These are phyloP conservation scores for Corylus avellana DNA, from an alignment of 306 rosid species.

Conservation along the genomic window DNA sequence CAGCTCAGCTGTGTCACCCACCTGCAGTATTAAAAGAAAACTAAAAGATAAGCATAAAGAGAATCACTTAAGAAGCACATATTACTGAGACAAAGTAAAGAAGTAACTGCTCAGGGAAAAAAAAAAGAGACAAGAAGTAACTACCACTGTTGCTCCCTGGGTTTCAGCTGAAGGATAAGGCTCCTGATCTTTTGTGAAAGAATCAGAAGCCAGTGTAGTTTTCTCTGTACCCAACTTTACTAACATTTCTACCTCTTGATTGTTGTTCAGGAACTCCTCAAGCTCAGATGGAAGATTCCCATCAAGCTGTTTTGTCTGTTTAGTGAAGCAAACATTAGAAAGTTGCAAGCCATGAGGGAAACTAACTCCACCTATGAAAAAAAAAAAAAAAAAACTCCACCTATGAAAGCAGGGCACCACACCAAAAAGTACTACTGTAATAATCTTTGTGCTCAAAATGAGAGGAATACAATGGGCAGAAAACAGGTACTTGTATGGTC, in stretches of 20 bases:
- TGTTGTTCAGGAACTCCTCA: not conserved
- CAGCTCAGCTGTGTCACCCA: slow-evolving; percentile 22
- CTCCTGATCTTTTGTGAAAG: slow-evolving; percentile 19
- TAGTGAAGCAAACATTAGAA: slow-evolving; percentile 1
- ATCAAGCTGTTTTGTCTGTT: slow-evolving; percentile 1
- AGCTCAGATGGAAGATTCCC: not conserved
- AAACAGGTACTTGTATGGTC: not conserved
- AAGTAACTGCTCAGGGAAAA: not conserved
- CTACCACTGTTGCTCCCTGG: slow-evolving; percentile 35
- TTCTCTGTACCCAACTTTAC: slow-evolving; percentile 23
- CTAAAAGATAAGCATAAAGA: slow-evolving; percentile 18
- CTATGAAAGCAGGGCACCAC: not conserved
- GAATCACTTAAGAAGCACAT: slow-evolving; percentile 4
- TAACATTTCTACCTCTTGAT: not conserved
- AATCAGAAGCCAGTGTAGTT: slow-evolving; percentile 13
- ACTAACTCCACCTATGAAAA: not conserved
- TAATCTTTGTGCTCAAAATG: not conserved
- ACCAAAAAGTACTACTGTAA: not conserved
- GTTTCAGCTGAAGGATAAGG: slow-evolving; percentile 23
- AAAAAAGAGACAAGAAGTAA: slow-evolving; percentile 9
- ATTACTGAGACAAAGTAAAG: slow-evolving; percentile 21
- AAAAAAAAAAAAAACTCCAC: too few relatives aligned
- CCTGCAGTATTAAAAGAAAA: slow-evolving; percentile 34
- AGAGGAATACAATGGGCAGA: not conserved
- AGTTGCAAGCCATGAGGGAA: not conserved